Evolutionary conservation across 345 rosid species (phyloP).

Genomic region (Isatis tinctoria): DNA sequence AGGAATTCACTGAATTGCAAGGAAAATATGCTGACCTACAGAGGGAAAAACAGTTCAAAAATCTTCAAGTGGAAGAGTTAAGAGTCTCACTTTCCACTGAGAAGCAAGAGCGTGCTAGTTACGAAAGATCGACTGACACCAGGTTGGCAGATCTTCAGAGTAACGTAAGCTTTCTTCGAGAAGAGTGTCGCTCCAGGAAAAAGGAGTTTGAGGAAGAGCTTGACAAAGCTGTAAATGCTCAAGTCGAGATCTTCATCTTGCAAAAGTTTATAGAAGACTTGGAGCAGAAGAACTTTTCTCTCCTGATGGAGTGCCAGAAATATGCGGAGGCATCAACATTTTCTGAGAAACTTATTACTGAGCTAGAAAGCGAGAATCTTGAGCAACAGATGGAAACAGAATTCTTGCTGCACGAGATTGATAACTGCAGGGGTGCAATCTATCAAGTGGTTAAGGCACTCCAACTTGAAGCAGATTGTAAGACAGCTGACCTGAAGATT

Average conservation of each 20-base stretch:
- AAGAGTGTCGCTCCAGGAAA: slow-evolving; percentile 61
- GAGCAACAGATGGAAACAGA: slow-evolving; percentile 73
- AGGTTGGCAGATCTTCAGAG: slow-evolving; percentile 68
- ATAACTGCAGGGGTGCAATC: slow-evolving; percentile 57
- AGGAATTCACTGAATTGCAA: slow-evolving; percentile 58
- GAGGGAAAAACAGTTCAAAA: slow-evolving; percentile 56
- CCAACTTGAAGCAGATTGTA: slow-evolving; percentile 45
- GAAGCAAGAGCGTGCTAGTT: slow-evolving; percentile 58
- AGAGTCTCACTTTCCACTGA: slow-evolving; percentile 55
- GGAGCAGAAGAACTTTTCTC: slow-evolving; percentile 66
- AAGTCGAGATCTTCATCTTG: slow-evolving; percentile 77
- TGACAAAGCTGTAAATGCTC: slow-evolving; percentile 73
- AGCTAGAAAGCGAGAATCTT: slow-evolving; percentile 75
- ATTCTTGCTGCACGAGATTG: slow-evolving; percentile 60
- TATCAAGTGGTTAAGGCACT: slow-evolving; percentile 61
- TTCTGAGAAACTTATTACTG: slow-evolving; percentile 62
- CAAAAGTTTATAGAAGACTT: slow-evolving; percentile 71
- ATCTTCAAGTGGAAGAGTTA: slow-evolving; percentile 65
- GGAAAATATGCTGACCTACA: slow-evolving; percentile 58
- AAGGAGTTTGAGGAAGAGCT: slow-evolving; percentile 92
- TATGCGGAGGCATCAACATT: slow-evolving; percentile 65
- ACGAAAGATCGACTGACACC: slow-evolving; percentile 58
- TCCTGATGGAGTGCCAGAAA: slow-evolving; percentile 66
- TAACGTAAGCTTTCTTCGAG: slow-evolving; percentile 60
- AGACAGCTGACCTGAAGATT: slow-evolving; percentile 25